These are phyloP conservation scores for Neltuma alba DNA, from an alignment of 306 rosid genomes.

Conservation along the genomic window DNA sequence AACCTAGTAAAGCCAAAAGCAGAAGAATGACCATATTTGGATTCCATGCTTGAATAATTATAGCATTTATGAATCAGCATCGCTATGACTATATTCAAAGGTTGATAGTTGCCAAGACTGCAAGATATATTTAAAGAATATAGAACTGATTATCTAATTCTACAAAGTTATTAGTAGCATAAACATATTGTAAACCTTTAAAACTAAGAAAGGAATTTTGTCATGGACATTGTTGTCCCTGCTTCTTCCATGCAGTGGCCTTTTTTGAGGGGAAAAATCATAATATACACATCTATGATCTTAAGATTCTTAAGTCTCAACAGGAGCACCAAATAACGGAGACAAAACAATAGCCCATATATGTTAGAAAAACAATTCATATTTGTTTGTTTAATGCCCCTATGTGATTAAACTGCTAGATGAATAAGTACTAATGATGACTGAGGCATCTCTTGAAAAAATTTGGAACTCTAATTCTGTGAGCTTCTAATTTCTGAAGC, in stretches of 20 bases:
- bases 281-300: background rate
- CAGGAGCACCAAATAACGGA: constrained; percentile 17
- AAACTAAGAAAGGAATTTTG: constrained; percentile 15
- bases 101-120: constrained; percentile 20
- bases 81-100: constrained; percentile 10
- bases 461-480: background rate
- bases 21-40: constrained; percentile 9
- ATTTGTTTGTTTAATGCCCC: constrained; percentile 24
- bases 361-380: constrained; percentile 27
- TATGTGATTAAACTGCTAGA: background rate
- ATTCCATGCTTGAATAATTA: background rate
- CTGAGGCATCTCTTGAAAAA: constrained; percentile 5
- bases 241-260: constrained; percentile 11
- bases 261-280: background rate
- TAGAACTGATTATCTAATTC: background rate
- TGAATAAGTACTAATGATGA: constrained; percentile 22
- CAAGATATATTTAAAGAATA: constrained; percentile 1
- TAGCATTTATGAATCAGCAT: background rate
- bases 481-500: constrained; percentile 1
- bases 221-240: constrained; percentile 10
- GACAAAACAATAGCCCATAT: constrained; percentile 5
- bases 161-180: background rate
- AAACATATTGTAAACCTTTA: constrained; percentile 12
- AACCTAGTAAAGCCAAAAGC: constrained; percentile 2
- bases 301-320: background rate